phyloP scores from a whole-genome alignment of 257 asterid species.

The Solanum megistacrolobum region DNA sequence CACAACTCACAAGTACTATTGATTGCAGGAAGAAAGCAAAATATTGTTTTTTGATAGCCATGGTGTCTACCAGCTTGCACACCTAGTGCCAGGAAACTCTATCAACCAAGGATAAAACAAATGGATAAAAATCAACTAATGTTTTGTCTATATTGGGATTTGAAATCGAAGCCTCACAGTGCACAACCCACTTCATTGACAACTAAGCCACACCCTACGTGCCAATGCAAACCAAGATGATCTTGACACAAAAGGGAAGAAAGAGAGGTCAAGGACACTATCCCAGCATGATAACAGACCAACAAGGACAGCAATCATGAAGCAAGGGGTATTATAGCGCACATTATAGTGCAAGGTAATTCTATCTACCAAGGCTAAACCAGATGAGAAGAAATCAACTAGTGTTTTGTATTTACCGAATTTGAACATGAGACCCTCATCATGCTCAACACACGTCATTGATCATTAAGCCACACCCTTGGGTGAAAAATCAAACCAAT shows the following conservation, averaged over 20 bases:
- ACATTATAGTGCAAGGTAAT: not conserved
- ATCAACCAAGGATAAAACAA: not conserved
- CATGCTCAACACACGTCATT: not conserved
- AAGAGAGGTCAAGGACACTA: not conserved
- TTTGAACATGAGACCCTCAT: not conserved
- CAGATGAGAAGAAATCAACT: not conserved
- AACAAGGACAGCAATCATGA: not conserved
- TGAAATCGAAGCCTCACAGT: rapidly evolving
- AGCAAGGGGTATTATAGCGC: not conserved
- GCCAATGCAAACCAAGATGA: not conserved
- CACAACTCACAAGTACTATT: not conserved
- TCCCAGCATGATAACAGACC: not conserved
- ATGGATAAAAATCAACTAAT: not conserved
- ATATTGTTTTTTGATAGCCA: not conserved
- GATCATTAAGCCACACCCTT: not conserved
- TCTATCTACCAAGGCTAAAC: not conserved
- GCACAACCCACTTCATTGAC: not conserved
- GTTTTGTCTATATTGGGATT: not conserved
- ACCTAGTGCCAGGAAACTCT: not conserved
- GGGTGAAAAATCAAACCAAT: not conserved
- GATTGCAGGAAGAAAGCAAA: not conserved
- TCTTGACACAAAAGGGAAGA: not conserved
- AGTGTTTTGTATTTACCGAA: not conserved
- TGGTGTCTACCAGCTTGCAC: not conserved
- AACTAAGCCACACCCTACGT: not conserved